Base-by-base conservation (phyloP, 805 yeast genomes). In the Zygoascus bituminiphila region DNA sequence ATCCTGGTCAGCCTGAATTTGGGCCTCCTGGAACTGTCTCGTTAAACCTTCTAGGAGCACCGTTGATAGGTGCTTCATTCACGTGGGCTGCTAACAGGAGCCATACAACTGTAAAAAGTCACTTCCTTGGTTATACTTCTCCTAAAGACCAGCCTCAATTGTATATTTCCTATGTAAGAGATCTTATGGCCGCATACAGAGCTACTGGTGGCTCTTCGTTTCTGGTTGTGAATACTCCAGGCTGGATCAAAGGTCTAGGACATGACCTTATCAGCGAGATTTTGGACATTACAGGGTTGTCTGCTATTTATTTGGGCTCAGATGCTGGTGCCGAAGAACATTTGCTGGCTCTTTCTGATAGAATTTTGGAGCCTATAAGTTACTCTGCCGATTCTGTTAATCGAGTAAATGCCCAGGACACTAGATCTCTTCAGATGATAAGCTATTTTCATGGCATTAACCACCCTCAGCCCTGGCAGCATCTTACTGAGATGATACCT, bases 211-310 rank as follows among this genome's bases (percentile, higher is more conserved):
- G 31, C 21, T 14, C 14, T 23, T 15, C 48, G 10, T 74, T 68
- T 14, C 64, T 88, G 2, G 62, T 88, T 1, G 72, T 89, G 3
- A 88, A 88, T 57, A 77, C 89, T 0, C 91, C 96, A 0, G 96
- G 96, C 0, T 88, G 96, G 96, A 76, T 88, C 25, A 85, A 84
- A 63, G 97, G 96, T 0, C 79, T 78, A 53, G 97, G 97, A 0
- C 70, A 81, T 14, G 82, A 79, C 43, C 65, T 88, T 7, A 68
- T 85, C n/a, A 69, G 64, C 14, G 66, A 71, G 23, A 64, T 84
- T 1, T 43, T 55, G 45, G 51, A 57, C 0, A 50, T 62, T 8
- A 62, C 76, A 14, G 44, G 35, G 12, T n/a, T 82, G 0, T 72
- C 76, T 51, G 60, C 85, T 21, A 62, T 84, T 0, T 74, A 79